phyloP scores from a whole-genome alignment of 495 filamentous ascomycete genomes.

The Aspergillus cristatus region DNA sequence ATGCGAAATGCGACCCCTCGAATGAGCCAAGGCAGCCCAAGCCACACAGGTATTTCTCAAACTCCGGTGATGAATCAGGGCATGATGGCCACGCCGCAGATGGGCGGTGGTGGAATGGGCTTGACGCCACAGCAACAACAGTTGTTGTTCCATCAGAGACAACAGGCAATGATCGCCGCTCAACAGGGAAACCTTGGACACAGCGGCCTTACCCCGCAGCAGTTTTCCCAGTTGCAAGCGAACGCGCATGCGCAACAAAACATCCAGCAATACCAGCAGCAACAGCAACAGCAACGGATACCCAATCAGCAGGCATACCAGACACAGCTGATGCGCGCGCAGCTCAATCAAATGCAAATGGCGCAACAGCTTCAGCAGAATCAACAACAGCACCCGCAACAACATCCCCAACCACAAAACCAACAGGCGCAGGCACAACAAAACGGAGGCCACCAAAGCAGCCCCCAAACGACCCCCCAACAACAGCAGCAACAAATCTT shows the following conservation, averaged over 20 bases:
- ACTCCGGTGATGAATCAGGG: conserved; percentile 49
- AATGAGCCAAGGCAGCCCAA: conserved; percentile 63
- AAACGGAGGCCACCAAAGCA: conserved; percentile 25
- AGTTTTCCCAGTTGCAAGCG: conserved; percentile 36
- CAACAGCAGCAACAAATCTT: conserved; percentile 34
- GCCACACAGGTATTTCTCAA: conserved; percentile 47
- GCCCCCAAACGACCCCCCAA: conserved; percentile 26
- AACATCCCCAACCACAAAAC: conserved; percentile 28
- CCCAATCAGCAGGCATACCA: conserved; percentile 41
- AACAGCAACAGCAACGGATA: conserved; percentile 27
- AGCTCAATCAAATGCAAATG: conserved; percentile 7
- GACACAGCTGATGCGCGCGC: conserved; percentile 16
- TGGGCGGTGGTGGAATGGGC: conserved; percentile 25
- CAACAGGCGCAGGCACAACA: conserved; percentile 22
- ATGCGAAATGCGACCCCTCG: conserved; percentile 61
- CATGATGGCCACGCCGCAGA: conserved; percentile 37
- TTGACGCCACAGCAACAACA: conserved; percentile 38
- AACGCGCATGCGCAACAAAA: conserved; percentile 47
- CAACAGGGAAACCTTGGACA: conserved; percentile 34
- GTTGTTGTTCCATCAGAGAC: conserved; percentile 38
- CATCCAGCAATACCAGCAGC: conserved; percentile 37
- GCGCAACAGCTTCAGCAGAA: conserved; percentile 32
- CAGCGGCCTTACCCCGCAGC: conserved; percentile 37
- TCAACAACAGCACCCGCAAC: conserved; percentile 33
- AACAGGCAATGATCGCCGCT: conserved; percentile 40